These are phyloP conservation scores for Anethum foeniculum DNA, from an alignment of 140 eudicot genomes.

Conservation along the genomic window DNA sequence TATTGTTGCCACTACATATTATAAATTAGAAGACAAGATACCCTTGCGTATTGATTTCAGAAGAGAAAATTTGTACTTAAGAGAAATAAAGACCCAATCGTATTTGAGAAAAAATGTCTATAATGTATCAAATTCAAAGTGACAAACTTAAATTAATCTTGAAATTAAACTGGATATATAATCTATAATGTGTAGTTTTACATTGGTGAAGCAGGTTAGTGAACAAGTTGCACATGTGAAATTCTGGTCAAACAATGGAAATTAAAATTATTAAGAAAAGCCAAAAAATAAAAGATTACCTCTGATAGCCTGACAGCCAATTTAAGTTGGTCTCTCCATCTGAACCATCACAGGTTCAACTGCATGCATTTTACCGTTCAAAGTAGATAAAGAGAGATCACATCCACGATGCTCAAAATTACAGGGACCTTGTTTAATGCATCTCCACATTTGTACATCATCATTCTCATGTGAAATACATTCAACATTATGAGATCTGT, in stretches of 20 bases:
- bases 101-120: not conserved
- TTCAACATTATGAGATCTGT: conserved; percentile 40
- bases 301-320: conserved; percentile 64
- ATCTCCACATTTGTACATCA: conserved; percentile 26
- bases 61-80: not conserved
- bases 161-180: not conserved
- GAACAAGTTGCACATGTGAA: not conserved
- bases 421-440: conserved; percentile 47
- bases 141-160: not conserved
- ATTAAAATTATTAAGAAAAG: not conserved
- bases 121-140: not conserved
- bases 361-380: conserved; percentile 31
- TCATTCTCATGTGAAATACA: conserved; percentile 46
- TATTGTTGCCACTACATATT: not conserved
- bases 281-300: conserved; percentile 28
- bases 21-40: not conserved
- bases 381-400: conserved; percentile 26
- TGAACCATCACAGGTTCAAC: conserved; percentile 71
- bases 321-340: conserved; percentile 43
- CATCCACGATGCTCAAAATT: conserved; percentile 34
- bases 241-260: not conserved
- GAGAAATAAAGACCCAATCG: not conserved
- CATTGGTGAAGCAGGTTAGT: not conserved
- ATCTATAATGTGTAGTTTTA: not conserved
- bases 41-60: not conserved